These are phyloP conservation scores for Moesziomyces sp. DNA, from an alignment of 1,284 basidiomycete species.

Conservation along the genomic window DNA sequence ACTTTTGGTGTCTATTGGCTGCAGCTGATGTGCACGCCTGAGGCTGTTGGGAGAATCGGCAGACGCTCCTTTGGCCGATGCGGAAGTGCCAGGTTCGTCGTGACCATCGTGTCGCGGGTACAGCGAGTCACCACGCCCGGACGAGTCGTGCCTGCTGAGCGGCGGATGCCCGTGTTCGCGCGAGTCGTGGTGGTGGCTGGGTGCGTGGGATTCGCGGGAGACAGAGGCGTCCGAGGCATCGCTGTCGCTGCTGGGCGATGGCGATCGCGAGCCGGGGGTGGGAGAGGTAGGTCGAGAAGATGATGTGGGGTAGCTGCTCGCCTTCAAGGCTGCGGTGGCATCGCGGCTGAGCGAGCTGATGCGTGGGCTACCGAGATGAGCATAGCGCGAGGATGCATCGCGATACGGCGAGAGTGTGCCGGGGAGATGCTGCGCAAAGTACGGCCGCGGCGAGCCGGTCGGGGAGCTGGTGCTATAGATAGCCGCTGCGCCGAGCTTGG, in stretches of 20 bases:
- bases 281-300: constrained; percentile 57
- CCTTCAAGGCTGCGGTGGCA: constrained; percentile 51
- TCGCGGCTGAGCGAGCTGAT: constrained; percentile 62
- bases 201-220: constrained; percentile 8
- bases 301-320: constrained; percentile 56
- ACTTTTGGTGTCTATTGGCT: constrained; percentile 50
- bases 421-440: constrained; percentile 54
- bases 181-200: constrained; percentile 1
- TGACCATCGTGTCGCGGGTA: constrained; percentile 1
- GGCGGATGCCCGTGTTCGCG: constrained; percentile 7
- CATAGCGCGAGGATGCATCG: constrained; percentile 58
- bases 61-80: constrained; percentile 1
- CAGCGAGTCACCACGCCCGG: constrained; percentile 14
- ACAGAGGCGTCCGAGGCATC: constrained; percentile 16
- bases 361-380: constrained; percentile 56
- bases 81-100: constrained; percentile 3
- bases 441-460: constrained; percentile 54
- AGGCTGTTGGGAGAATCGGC: constrained; percentile 19
- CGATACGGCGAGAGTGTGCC: constrained; percentile 61
- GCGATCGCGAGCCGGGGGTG: constrained; percentile 39
- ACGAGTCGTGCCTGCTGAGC: constrained; percentile 21
- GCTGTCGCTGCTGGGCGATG: constrained; percentile 45
- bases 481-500: constrained; percentile 43
- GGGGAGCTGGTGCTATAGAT: constrained; percentile 50
- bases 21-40: constrained; percentile 27